These are phyloP conservation scores for Tulasnella sp. DNA, from an alignment of 768 basidiomycete species.

Conservation along the genomic window DNA sequence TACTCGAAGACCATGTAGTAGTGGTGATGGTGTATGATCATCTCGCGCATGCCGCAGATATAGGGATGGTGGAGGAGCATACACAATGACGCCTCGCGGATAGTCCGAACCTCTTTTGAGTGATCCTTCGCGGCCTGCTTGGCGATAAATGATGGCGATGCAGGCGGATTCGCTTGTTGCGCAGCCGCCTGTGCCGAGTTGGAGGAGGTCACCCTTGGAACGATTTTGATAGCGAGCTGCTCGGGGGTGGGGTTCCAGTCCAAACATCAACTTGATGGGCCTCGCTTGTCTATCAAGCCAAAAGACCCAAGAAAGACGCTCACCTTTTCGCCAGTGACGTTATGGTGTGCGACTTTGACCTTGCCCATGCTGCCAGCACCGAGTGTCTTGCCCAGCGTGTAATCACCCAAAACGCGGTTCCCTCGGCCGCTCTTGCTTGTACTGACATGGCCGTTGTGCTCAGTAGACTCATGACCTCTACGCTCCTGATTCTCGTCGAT, in stretches of 20 bases:
- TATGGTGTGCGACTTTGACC: constrained; percentile 90
- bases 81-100: constrained; percentile 90
- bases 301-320: constrained; percentile 24
- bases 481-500: background rate
- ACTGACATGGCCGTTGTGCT: constrained; percentile 21
- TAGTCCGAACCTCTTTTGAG: constrained; percentile 90
- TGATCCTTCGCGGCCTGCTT: constrained; percentile 83
- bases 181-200: constrained; percentile 35
- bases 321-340: constrained; percentile 85
- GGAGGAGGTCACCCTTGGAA: constrained; percentile 70
- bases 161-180: constrained; percentile 21
- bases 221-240: constrained; percentile 97
- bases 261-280: background rate
- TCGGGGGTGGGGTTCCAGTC: constrained; percentile 6
- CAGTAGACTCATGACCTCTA: constrained; percentile 15
- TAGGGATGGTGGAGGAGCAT: constrained; percentile 97
- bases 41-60: constrained; percentile 98
- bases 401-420: constrained; percentile 74
- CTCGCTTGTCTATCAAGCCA: background rate
- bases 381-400: constrained; percentile 90
- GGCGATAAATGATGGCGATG: constrained; percentile 46
- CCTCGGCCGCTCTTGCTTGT: constrained; percentile 13
- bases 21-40: constrained; percentile 95
- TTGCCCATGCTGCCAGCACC: constrained; percentile 99
- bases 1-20: constrained; percentile 99